These are phyloP conservation scores for Cymodocea nodosa DNA, from an alignment of 116 monocot genomes.

Conservation along the genomic window DNA sequence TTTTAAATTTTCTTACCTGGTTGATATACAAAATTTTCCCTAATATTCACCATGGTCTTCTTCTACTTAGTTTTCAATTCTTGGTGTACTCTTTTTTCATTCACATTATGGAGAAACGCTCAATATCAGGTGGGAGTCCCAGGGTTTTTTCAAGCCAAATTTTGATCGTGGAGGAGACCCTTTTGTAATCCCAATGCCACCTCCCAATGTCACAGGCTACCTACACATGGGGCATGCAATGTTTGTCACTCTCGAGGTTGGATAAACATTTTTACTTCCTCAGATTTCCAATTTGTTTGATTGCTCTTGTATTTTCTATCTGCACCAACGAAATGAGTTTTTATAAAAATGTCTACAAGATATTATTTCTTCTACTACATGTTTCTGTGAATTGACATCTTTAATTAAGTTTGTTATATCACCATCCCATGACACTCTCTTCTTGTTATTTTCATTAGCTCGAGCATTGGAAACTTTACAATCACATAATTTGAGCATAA, in stretches of 20 bases:
- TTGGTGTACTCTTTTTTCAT: not conserved
- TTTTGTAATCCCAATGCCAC: conserved; percentile 95
- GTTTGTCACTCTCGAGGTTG: conserved; percentile 99
- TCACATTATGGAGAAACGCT: not conserved
- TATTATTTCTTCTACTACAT: too few relatives aligned
- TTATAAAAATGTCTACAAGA: too few relatives aligned
- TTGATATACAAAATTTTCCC: not conserved
- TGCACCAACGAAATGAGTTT: too few relatives aligned
- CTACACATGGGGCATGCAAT: conserved; percentile 99
- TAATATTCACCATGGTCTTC: not conserved
- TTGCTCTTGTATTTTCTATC: too few relatives aligned
- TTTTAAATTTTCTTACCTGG: not conserved
- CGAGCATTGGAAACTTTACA: too few relatives aligned
- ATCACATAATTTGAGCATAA: too few relatives aligned
- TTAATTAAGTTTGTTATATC: too few relatives aligned
- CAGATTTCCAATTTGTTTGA: too few relatives aligned
- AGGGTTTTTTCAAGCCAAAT: conserved; percentile 84
- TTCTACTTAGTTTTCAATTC: not conserved
- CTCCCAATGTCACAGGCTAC: conserved; percentile 94
- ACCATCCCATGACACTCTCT: too few relatives aligned
- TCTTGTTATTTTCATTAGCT: too few relatives aligned
- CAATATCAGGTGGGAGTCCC: conserved; percentile 82
- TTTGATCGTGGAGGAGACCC: conserved; percentile 75
- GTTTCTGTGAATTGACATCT: too few relatives aligned
- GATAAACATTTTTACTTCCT: not conserved